phyloP scores from a whole-genome alignment of 192 early-diverging fungal species.

The Podochytrium sp. region DNA sequence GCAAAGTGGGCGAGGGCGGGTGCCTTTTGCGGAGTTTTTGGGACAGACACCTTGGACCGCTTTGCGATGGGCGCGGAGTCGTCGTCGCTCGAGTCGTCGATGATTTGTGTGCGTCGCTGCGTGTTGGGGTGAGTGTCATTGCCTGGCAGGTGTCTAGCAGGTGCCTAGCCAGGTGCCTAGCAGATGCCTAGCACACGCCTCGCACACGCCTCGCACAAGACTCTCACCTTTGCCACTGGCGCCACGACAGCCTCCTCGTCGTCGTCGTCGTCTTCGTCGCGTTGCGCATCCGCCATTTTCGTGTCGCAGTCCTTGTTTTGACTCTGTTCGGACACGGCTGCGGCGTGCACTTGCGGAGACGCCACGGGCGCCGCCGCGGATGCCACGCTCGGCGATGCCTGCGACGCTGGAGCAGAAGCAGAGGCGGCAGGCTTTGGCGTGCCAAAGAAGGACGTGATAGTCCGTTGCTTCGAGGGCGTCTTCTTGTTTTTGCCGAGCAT shows the following conservation, averaged over 20 bases:
- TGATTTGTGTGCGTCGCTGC: background rate
- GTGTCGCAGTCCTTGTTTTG: background rate
- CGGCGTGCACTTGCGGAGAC: too few relatives aligned
- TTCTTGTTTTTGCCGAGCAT: conserved; percentile 1
- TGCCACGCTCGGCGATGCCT: background rate
- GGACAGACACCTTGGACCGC: background rate
- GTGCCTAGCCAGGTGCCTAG: too few relatives aligned
- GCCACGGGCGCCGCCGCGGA: background rate
- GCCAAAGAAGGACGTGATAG: conserved; percentile 21
- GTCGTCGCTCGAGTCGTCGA: background rate
- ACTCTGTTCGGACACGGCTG: background rate
- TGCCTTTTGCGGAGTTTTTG: background rate
- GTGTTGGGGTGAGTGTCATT: background rate
- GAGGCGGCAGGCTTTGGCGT: background rate
- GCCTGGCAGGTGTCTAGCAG: background rate
- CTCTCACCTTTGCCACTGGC: too few relatives aligned
- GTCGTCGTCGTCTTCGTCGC: background rate
- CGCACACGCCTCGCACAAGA: too few relatives aligned
- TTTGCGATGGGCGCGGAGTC: background rate
- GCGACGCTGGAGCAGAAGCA: background rate
- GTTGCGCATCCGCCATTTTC: background rate
- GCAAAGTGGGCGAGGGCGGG: background rate
- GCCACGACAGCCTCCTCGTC: background rate
- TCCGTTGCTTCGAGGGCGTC: conserved; percentile 14
- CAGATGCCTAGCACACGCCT: background rate